phyloP scores from a whole-genome alignment of 2,329 filamentous ascomycete species.

The Penicillium capsulatum region DNA sequence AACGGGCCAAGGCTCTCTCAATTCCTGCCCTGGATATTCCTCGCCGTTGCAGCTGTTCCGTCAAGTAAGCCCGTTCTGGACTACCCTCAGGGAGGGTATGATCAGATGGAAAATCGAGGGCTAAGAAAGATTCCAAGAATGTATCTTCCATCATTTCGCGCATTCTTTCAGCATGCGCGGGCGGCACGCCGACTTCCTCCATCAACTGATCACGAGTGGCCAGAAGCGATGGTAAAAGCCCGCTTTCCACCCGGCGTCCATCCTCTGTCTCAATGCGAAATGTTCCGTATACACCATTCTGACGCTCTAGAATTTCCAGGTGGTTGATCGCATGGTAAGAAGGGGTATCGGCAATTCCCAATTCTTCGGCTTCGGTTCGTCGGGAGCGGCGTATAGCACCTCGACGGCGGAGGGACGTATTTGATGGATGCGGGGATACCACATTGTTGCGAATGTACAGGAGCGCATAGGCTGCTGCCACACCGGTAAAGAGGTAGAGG shows the following conservation, averaged over 20 bases:
- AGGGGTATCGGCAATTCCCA: constrained; percentile 27
- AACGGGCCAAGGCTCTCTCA: constrained; percentile 35
- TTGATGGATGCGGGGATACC: constrained; percentile 21
- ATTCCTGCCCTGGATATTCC: constrained; percentile 39
- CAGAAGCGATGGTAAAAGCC: constrained; percentile 41
- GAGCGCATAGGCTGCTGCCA: constrained; percentile 42
- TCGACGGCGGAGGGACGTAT: constrained; percentile 36
- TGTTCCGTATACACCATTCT: constrained; percentile 42
- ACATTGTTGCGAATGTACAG: constrained; percentile 38
- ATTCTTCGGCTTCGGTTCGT: constrained; percentile 26
- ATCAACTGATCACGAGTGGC: constrained; percentile 42
- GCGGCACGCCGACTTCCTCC: constrained; percentile 37
- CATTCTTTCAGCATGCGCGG: constrained; percentile 40
- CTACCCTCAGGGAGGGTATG: constrained; percentile 34
- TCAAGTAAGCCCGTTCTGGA: constrained; percentile 36
- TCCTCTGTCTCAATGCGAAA: constrained; percentile 43
- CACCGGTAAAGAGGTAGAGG: constrained; percentile 41
- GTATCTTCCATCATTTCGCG: constrained; percentile 44
- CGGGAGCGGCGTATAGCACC: constrained; percentile 38
- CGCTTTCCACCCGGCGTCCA: constrained; percentile 40
- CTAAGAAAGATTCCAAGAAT: constrained; percentile 43
- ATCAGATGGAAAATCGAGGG: constrained; percentile 37
- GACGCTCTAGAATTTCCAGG: constrained; percentile 38
- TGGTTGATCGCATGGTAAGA: constrained; percentile 38
- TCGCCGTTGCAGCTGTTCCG: constrained; percentile 36